Evolutionary conservation across 2,329 filamentous ascomycete species (phyloP), one percentile per base, ranked within the genome.

Genomic region (Emmonsiellopsis sp.): DNA sequence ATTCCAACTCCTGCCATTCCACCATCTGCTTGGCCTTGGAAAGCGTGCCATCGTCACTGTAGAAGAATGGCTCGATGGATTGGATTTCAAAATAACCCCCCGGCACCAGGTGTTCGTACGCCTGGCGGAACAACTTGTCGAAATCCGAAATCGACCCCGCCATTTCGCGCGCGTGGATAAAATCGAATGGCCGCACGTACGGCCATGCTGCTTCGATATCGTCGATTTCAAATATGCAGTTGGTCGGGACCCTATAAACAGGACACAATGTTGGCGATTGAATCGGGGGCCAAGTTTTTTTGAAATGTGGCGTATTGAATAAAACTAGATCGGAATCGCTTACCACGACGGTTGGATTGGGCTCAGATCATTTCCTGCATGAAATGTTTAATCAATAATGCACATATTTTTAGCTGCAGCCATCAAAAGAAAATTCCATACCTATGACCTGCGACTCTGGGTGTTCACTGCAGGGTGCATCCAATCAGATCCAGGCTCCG

Each of bases 31-130:
- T 35, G 11, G 26, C 51, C 20, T 49, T 42, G 6, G 31, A 32
- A 16, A 35, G 46, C 1, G 65, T 62, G 5, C 62, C 61, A 50
- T 69, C 66, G 20, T 70, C 67, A 35, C 63, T 61, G n/a, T 57
- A 63, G 37, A 66, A 45, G 7, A 46, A 32, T 2, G 53, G 44
- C 7, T 46, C 40, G 44, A 58, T 62, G 65, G 61, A 73, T 58
- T 78, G 74, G 34, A 78, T 63, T 56, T 80, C 78, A 31, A 79
- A 62, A 63, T 72, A 80, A 15, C 77, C 77, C 5, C 76, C 76
- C 0, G 75, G 76, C 50, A 70, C 71, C 8, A 80, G 70, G 44
- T 64, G 57, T 8, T 60, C 52, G 51, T 54, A 63, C 1, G 57
- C 60, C 51, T 64, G 58, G 15, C 50, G 13, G 50, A 63, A 61